phyloP scores from a whole-genome alignment of 371 early-diverging fungal species.

The Apophysomyces ossiformis region DNA sequence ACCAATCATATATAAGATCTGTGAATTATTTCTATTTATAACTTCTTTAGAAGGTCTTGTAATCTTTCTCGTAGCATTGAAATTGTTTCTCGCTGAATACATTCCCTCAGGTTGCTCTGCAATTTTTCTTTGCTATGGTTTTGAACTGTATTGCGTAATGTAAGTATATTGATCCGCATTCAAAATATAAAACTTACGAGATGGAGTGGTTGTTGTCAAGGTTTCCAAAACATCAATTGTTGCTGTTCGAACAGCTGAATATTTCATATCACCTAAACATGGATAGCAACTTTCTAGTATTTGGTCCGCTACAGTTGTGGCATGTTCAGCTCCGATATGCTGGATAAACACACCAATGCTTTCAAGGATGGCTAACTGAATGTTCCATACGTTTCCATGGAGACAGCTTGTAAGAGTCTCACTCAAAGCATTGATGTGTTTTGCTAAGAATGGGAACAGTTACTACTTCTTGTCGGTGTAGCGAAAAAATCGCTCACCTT shows the following conservation, averaged over 20 bases:
- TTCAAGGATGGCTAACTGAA: constrained; percentile 66
- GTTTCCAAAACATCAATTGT: constrained; percentile 42
- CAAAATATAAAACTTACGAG: constrained; percentile 17
- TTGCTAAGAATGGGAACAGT: constrained; percentile 16
- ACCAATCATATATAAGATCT: no score
- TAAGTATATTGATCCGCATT: background rate
- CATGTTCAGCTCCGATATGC: constrained; percentile 17
- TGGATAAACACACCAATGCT: constrained; percentile 56
- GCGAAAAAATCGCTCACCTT: constrained; percentile 45
- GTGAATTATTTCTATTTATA: background rate
- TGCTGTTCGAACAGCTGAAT: constrained; percentile 52
- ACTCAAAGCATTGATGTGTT: constrained; percentile 38
- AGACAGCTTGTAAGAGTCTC: constrained; percentile 47
- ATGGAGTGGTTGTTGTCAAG: constrained; percentile 3
- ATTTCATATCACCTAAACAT: constrained; percentile 42
- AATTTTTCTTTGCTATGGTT: constrained; percentile 16
- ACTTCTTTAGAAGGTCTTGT: constrained; percentile 31
- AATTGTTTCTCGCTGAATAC: constrained; percentile 26
- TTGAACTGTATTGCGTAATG: constrained; percentile 19
- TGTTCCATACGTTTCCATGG: constrained; percentile 75
- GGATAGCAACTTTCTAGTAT: constrained; percentile 15
- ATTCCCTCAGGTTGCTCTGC: constrained; percentile 2
- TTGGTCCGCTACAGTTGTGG: constrained; percentile 1
- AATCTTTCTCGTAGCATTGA: constrained; percentile 28
- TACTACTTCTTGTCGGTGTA: background rate